Conservation (phyloP, 1,284 basidiomycete genomes). For the Cryptococcus sp. region DNA sequence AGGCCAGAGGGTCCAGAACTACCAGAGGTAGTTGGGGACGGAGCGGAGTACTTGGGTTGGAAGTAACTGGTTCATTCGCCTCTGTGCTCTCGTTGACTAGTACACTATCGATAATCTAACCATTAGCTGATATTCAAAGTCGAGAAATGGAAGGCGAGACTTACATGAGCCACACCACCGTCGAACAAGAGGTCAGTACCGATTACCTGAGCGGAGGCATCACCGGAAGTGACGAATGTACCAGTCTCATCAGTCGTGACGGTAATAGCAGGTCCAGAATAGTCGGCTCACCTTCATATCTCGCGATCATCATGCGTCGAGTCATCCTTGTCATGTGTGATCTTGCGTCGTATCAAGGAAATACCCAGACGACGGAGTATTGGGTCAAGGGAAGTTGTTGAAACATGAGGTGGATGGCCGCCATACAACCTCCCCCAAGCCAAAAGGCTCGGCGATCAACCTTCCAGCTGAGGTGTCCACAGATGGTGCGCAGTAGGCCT, state of each 20-base stretch:
- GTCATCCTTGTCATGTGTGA: too few relatives aligned
- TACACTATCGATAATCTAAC: slow-evolving; percentile 57
- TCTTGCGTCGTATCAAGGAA: too few relatives aligned
- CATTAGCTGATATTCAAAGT: background rate
- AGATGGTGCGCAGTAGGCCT: too few relatives aligned
- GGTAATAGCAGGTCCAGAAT: slow-evolving; percentile 57
- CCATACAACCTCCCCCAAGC: too few relatives aligned
- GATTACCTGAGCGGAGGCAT: slow-evolving; percentile 59
- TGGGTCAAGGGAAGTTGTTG: too few relatives aligned
- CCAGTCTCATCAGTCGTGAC: slow-evolving; percentile 61
- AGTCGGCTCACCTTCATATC: too few relatives aligned
- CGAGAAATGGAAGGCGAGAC: background rate
- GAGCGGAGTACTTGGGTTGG: slow-evolving; percentile 15
- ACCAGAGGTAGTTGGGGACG: slow-evolving; percentile 15
- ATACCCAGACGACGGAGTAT: too few relatives aligned
- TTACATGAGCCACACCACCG: slow-evolving; percentile 66
- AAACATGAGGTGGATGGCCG: too few relatives aligned
- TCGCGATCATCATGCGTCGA: too few relatives aligned
- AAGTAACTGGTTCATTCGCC: slow-evolving; percentile 27
- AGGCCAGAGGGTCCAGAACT: slow-evolving; percentile 1
- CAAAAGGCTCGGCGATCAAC: too few relatives aligned
- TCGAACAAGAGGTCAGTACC: slow-evolving; percentile 60
- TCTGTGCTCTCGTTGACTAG: slow-evolving; percentile 57
- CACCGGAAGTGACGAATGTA: slow-evolving; percentile 57
- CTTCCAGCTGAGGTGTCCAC: too few relatives aligned